A percentile compares a stretch with the other conserved stretches of the same genome.
Evolutionary conservation across 2,329 filamentous ascomycete genomes (phyloP).

Genomic region (Cordyceps cicadae): DNA sequence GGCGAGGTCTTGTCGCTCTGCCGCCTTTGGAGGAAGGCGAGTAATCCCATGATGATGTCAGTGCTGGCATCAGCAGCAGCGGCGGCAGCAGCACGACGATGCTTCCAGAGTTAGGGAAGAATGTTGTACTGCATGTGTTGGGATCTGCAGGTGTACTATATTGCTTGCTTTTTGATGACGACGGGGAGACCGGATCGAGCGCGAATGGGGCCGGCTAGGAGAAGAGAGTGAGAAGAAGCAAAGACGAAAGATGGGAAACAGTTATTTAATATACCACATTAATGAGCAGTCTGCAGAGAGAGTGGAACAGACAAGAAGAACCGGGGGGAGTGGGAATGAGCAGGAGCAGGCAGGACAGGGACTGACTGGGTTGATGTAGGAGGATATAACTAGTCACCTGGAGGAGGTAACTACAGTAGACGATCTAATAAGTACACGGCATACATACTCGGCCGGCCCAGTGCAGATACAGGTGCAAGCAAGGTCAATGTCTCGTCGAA

Average conservation of each 20-base stretch:
- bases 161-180: not conserved
- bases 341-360: no score
- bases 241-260: not conserved
- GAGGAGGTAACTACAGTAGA: no score
- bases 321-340: not conserved
- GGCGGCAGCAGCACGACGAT: not conserved
- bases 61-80: not conserved
- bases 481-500: not conserved
- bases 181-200: not conserved
- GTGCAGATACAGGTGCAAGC: not conserved
- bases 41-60: slow-evolving; percentile 5
- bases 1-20: not conserved
- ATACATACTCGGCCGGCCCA: no score
- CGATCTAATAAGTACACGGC: no score
- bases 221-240: not conserved
- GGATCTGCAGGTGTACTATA: slow-evolving; percentile 5
- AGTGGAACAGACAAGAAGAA: not conserved
- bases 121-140: not conserved
- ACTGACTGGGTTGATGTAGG: not conserved
- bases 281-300: not conserved
- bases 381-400: no score
- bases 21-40: slow-evolving; percentile 4
- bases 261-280: not conserved
- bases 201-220: not conserved
- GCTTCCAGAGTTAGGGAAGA: not conserved